These are phyloP conservation scores for Colletotrichum graminicola DNA, from an alignment of 2,329 filamentous ascomycete genomes.

Conservation along the genomic window DNA sequence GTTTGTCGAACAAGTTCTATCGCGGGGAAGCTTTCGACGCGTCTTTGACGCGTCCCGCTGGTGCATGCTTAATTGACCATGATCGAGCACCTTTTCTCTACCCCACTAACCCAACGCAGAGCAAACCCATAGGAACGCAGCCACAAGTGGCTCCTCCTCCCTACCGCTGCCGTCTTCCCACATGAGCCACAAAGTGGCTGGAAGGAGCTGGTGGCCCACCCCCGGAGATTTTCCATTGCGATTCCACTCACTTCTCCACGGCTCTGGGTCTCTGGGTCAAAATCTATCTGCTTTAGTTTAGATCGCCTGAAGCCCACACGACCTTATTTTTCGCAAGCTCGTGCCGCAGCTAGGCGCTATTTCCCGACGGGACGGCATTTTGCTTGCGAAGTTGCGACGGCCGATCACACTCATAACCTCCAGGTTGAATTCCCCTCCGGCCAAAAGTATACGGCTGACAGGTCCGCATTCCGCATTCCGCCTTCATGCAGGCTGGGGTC, in stretches of 20 bases:
- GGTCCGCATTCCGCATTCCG: neutral
- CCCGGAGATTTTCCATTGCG: constrained; percentile 4
- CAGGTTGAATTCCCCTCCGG: constrained; percentile 3
- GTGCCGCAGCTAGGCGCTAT: constrained; percentile 5
- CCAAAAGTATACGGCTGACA: neutral
- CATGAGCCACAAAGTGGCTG: constrained; percentile 28
- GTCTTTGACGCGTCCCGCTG: constrained; percentile 4
- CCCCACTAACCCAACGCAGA: neutral
- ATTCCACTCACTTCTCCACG: constrained; percentile 7
- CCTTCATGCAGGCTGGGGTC: neutral
- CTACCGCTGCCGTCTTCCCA: neutral
- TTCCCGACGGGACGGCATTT: constrained; percentile 22
- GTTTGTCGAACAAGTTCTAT: neutral
- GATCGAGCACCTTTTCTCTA: constrained; percentile 5
- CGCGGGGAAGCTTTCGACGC: constrained; percentile 3
- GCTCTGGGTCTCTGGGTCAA: constrained; percentile 11
- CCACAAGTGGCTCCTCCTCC: neutral
- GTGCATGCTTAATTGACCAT: constrained; percentile 15
- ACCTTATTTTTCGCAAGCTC: constrained; percentile 4
- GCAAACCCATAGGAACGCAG: neutral
- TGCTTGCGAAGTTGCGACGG: constrained; percentile 22
- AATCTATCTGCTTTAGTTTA: constrained; percentile 12
- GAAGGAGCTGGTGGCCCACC: neutral
- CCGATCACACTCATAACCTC: constrained; percentile 26
- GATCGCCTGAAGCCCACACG: constrained; percentile 1